Conservation (phyloP, 176 grass and related monocot genomes). For the Raddia guianensis region DNA sequence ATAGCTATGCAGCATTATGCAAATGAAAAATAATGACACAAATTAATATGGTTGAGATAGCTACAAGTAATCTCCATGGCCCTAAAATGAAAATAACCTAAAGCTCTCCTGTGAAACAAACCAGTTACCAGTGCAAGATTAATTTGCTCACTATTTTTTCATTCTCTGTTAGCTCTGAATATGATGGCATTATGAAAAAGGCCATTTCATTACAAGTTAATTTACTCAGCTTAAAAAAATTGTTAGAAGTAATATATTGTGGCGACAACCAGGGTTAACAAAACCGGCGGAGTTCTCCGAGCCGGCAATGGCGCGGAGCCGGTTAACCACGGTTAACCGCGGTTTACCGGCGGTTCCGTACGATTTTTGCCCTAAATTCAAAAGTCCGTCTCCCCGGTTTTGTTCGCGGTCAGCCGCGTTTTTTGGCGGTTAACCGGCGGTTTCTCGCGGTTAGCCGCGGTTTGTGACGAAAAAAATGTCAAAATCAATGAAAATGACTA, state of each 20-base stretch:
- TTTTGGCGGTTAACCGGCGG: too few species aligned
- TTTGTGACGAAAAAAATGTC: too few species aligned
- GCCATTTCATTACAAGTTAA: not conserved
- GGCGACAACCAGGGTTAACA: too few species aligned
- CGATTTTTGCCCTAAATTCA: too few species aligned
- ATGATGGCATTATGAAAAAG: not conserved
- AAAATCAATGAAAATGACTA: too few species aligned
- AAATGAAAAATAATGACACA: slow-evolving; percentile 17
- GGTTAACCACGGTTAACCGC: too few species aligned
- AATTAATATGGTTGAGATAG: not conserved
- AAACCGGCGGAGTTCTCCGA: too few species aligned
- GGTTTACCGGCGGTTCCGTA: too few species aligned
- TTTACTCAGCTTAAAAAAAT: not conserved
- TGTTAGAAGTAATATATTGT: not conserved
- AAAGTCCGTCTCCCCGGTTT: too few species aligned
- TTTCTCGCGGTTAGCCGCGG: too few species aligned
- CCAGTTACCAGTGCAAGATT: not conserved
- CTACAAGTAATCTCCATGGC: not conserved
- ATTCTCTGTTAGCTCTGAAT: slow-evolving; percentile 6
- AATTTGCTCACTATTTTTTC: slow-evolving; percentile 3
- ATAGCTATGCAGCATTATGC: not conserved
- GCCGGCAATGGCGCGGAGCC: too few species aligned
- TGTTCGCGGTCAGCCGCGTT: too few species aligned
- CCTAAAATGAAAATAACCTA: not conserved
- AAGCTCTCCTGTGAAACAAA: not conserved